phyloP scores from a whole-genome alignment of 495 filamentous ascomycete genomes.

The Patellaria atrata region DNA sequence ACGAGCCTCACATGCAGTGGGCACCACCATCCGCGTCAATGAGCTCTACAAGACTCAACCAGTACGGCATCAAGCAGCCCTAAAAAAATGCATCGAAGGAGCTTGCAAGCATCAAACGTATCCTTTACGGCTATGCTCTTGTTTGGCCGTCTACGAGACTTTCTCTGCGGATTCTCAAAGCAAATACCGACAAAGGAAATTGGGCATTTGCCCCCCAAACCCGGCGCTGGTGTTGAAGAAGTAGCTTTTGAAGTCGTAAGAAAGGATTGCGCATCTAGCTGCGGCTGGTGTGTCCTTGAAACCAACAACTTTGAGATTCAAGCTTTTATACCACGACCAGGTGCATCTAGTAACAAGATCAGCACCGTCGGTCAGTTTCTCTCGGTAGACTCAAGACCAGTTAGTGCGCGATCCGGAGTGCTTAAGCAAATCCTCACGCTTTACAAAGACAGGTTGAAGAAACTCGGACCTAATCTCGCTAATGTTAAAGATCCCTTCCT shows the following conservation, averaged over 20 bases:
- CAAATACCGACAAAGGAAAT: slow-evolving; percentile 45
- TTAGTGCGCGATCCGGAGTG: slow-evolving; percentile 48
- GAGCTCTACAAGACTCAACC: slow-evolving; percentile 58
- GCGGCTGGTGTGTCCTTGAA: slow-evolving; percentile 28
- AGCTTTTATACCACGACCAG: slow-evolving; percentile 43
- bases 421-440: slow-evolving; percentile 48
- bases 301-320: slow-evolving; percentile 33
- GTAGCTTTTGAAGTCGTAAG: slow-evolving; percentile 60
- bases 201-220: slow-evolving; percentile 60
- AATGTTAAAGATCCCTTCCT: slow-evolving; percentile 51
- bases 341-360: slow-evolving; percentile 39
- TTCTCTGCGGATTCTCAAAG: slow-evolving; percentile 50
- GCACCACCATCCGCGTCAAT: slow-evolving; percentile 59
- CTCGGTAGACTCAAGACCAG: slow-evolving; percentile 63
- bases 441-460: slow-evolving; percentile 36
- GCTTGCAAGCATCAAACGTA: slow-evolving; percentile 46
- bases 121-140: slow-evolving; percentile 64
- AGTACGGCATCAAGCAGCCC: slow-evolving; percentile 52
- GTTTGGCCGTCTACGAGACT: slow-evolving; percentile 50
- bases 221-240: slow-evolving; percentile 39
- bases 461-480: slow-evolving; percentile 7
- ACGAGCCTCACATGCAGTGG: slow-evolving; percentile 49
- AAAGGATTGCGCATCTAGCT: slow-evolving; percentile 43
- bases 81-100: slow-evolving; percentile 49
- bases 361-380: slow-evolving; percentile 47